These are phyloP conservation scores for Penicillium subrubescens DNA, from an alignment of 495 filamentous ascomycete species.

Conservation along the genomic window DNA sequence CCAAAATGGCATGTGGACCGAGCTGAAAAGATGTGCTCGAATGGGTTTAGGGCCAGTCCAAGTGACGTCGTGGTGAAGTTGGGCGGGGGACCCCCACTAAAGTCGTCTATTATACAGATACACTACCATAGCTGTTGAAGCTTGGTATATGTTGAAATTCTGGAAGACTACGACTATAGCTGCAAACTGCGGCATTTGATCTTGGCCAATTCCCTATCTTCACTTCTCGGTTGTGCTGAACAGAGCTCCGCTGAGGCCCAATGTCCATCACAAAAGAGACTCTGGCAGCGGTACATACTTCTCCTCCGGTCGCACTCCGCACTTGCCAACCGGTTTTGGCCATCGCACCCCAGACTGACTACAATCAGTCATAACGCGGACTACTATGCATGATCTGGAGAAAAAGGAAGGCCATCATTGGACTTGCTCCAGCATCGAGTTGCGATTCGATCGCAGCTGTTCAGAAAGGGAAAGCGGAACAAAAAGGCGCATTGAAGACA, in stretches of 20 bases:
- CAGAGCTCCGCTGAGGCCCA: neutral
- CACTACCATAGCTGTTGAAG: neutral
- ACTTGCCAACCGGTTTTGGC: constrained; percentile 11
- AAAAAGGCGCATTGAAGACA: neutral
- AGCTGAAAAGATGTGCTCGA: constrained; percentile 25
- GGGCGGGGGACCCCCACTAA: constrained; percentile 2
- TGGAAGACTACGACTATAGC: neutral
- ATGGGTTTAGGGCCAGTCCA: constrained; percentile 28
- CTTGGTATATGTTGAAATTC: neutral
- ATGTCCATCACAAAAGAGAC: neutral
- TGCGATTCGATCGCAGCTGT: neutral
- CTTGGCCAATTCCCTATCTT: neutral
- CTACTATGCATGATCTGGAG: neutral
- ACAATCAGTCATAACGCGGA: neutral
- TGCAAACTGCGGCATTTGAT: neutral
- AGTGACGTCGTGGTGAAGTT: constrained; percentile 30
- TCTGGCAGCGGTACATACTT: neutral
- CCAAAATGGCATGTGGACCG: constrained; percentile 29
- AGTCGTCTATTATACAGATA: neutral
- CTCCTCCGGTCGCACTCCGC: constrained; percentile 4
- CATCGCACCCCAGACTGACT: neutral
- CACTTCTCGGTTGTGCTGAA: neutral
- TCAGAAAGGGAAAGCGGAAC: no score
- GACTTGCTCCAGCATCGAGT: neutral
- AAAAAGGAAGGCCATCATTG: neutral